These are phyloP conservation scores for Notholithocarpus densiflorus DNA, from an alignment of 306 rosid genomes.

Conservation along the genomic window DNA sequence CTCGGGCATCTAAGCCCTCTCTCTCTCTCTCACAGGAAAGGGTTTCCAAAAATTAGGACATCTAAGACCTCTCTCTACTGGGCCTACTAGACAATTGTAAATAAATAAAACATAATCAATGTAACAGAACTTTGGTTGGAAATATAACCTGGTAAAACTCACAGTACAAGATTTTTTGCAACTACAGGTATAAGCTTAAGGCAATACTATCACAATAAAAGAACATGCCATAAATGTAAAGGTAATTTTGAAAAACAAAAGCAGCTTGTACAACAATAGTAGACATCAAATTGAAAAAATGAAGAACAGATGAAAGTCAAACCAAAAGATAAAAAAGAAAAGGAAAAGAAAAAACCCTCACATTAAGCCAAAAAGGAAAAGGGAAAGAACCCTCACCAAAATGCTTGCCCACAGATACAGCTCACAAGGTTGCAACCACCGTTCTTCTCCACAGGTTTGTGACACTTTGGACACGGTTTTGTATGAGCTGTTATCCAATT, in stretches of 20 bases:
- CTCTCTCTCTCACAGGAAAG: too few species aligned
- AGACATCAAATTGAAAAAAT: background rate
- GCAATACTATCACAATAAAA: background rate
- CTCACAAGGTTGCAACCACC: slow-evolving; percentile 99
- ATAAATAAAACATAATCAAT: background rate
- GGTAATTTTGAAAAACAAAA: background rate
- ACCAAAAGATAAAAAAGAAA: slow-evolving; percentile 2
- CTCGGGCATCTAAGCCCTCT: too few species aligned
- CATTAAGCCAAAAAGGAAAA: background rate
- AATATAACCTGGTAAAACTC: background rate
- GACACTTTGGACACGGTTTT: slow-evolving; percentile 93
- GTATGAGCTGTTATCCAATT: slow-evolving; percentile 98
- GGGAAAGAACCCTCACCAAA: slow-evolving; percentile 61
- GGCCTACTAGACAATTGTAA: background rate
- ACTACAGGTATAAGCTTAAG: background rate
- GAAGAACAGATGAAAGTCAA: background rate
- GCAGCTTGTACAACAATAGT: background rate
- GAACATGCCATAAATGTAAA: background rate
- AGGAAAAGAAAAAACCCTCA: background rate
- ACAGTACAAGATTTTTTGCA: background rate
- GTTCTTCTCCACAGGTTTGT: slow-evolving; percentile 93
- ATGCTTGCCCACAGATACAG: slow-evolving; percentile 93
- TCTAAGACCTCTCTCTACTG: too few species aligned
- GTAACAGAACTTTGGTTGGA: background rate
- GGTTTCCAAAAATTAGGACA: too few species aligned